A percentile compares a stretch with the other conserved stretches of the same genome.
Conservation (phyloP, 1,139 yeast species). For the Keqinozyma sinolaborantium region DNA sequence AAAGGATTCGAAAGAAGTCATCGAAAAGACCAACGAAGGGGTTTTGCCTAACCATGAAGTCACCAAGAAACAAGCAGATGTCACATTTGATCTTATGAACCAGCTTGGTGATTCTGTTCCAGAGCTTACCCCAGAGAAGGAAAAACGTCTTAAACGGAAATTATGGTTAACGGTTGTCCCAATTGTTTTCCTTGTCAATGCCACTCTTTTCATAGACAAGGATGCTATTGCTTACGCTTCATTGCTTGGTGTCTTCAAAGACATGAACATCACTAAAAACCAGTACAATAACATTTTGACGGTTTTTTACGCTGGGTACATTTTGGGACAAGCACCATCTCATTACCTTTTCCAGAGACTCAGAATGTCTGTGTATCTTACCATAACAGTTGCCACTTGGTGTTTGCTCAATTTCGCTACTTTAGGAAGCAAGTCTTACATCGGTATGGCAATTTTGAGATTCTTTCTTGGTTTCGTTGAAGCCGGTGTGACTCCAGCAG, state of each 20-base stretch:
- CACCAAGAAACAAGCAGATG: conserved; percentile 31
- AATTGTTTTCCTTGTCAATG: conserved; percentile 26
- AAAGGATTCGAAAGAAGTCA: background rate
- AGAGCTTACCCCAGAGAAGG: conserved; percentile 31
- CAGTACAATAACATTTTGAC: conserved; percentile 36
- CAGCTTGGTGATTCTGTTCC: conserved; percentile 24
- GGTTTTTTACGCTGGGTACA: conserved; percentile 32
- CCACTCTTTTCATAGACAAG: conserved; percentile 42
- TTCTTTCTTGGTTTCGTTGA: conserved; percentile 14
- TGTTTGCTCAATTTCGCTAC: conserved; percentile 10
- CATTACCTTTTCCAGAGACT: conserved; percentile 10
- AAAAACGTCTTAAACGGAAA: conserved; percentile 26
- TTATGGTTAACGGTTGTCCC: conserved; percentile 27
- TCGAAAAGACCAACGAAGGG: background rate
- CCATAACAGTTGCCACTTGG: conserved; percentile 9
- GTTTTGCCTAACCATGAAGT: background rate
- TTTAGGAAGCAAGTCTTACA: conserved; percentile 9
- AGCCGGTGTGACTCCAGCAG: conserved; percentile 35
- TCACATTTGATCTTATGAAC: conserved; percentile 31
- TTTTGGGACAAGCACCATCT: conserved; percentile 16
- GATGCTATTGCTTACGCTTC: conserved; percentile 41
- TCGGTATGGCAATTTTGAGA: conserved; percentile 10
- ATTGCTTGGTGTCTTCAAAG: conserved; percentile 38
- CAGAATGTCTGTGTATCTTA: conserved; percentile 14
- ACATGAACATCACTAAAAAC: conserved; percentile 28